Base-by-base conservation (phyloP, 805 yeast species). In the Yamadazyma takamatsuzukensis region DNA sequence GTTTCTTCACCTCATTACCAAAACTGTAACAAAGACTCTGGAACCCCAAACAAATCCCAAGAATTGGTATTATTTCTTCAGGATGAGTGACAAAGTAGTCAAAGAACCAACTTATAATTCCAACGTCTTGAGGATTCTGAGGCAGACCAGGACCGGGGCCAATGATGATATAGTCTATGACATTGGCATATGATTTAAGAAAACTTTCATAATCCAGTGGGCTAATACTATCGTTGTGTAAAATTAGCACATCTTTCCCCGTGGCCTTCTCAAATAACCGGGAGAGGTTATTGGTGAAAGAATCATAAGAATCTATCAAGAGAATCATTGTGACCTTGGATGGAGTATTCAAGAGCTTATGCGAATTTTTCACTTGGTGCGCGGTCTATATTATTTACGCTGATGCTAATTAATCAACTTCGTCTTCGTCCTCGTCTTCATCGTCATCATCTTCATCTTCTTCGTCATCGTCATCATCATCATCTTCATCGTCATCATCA, bases 101-200 rank as follows among this genome's bases (percentile, higher is more conserved):
- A 16, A 41, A 58, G 36, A 72, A 74, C 82, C 43, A 89, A 38
- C 78, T 74, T 11, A 89, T 75, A 8, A 87, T 70, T 0, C 96
- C 96, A 18, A 82, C 75, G 48, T 89, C 97, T 2, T 51, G 44
- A 22, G 4, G 70, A 49, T 45, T 64, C 1, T 60, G 56, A 0
- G 98, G 98, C 45, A 84, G 77, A 0, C 99, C 99, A 0, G 99
- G 99, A 0, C 99, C 99, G 0, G 99, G 99, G 0, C 98, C 98
- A 6, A 93, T 70, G 0, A 93, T 77, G 3, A 93, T 67, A 21
- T 87, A 87, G 37, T 83, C 86, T 44, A 86, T 78, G 6, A 63
- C 49, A 0, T 68, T 63, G 13, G 85, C 49, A 37, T 71, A 66
- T 2, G 48, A 37, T 5, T 46, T 44, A 30, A 83, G 61, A 19